Percentiles rank a stretch among this genome's conserved stretches.
These are phyloP conservation scores for Lodderomyces orthopsilosis DNA, from an alignment of 1,139 yeast genomes.

Conservation along the genomic window DNA sequence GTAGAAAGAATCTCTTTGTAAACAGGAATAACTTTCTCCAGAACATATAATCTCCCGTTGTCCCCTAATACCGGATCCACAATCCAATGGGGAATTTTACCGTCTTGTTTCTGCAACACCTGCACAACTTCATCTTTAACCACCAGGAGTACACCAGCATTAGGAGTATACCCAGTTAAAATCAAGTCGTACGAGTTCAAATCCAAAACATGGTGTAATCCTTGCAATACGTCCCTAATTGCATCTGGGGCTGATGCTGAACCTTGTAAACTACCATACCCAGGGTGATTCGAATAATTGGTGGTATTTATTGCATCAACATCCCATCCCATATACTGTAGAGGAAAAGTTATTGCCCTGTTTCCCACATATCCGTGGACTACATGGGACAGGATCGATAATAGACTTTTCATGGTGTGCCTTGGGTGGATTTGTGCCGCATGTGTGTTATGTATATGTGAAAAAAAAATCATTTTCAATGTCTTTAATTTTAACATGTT, in stretches of 20 bases:
- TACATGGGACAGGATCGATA: conserved; percentile 45
- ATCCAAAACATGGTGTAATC: conserved; percentile 23
- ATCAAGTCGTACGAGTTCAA: conserved; percentile 52
- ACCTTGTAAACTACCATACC: conserved; percentile 41
- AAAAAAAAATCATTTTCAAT: not conserved
- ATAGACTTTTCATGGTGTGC: conserved; percentile 17
- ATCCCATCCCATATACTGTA: conserved; percentile 45
- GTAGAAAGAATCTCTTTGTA: conserved; percentile 24
- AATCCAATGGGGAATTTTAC: conserved; percentile 26
- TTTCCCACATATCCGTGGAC: conserved; percentile 49
- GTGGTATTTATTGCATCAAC: conserved; percentile 44
- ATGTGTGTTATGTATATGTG: no score
- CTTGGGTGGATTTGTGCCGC: not conserved
- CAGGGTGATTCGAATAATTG: conserved; percentile 45
- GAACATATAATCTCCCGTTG: conserved; percentile 37
- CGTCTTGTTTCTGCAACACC: conserved; percentile 1
- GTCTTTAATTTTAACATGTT: not conserved
- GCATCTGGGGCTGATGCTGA: conserved; percentile 16
- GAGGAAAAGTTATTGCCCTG: conserved; percentile 40
- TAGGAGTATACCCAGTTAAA: conserved; percentile 73
- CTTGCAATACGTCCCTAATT: conserved; percentile 22
- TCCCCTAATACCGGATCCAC: conserved; percentile 44
- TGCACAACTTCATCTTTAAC: conserved; percentile 39
- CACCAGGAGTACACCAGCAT: conserved; percentile 47
- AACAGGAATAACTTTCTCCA: conserved; percentile 30